Conservation (phyloP, 345 rosid genomes). For the Populus ilicifolia region DNA sequence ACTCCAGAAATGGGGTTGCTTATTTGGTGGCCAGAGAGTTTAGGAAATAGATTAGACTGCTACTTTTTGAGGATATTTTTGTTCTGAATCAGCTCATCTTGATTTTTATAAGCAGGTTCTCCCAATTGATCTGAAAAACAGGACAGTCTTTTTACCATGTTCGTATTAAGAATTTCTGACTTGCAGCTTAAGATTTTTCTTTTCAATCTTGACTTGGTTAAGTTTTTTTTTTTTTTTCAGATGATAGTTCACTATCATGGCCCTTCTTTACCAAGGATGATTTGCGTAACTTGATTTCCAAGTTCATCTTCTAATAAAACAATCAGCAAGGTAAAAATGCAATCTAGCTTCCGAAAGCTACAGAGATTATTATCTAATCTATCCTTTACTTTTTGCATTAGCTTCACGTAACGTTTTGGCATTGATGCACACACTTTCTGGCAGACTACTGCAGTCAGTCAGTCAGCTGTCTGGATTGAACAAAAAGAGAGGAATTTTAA, state of each 20-base stretch:
- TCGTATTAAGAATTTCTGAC: not conserved
- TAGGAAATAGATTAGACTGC: slow-evolving; percentile 7
- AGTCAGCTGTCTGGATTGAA: not conserved
- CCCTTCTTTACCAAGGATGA: not conserved
- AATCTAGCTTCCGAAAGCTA: no score
- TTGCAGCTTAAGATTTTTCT: not conserved
- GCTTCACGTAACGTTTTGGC: not conserved
- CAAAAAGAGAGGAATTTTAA: not conserved
- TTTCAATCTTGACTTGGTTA: not conserved
- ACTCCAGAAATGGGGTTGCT: not conserved
- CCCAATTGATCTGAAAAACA: not conserved
- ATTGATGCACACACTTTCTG: not conserved
- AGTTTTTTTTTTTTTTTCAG: not conserved
- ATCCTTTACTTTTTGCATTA: not conserved
- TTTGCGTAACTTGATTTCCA: no score
- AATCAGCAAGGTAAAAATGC: no score
- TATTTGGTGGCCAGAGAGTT: not conserved
- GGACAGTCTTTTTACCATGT: not conserved
- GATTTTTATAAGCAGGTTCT: not conserved
- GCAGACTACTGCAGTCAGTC: not conserved
- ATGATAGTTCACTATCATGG: not conserved
- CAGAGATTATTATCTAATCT: no score
- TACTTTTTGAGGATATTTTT: slow-evolving; percentile 3
- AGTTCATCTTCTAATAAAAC: no score
- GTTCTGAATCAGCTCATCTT: not conserved